phyloP scores from a whole-genome alignment of 1,139 yeast genomes.

The Diutina ranongensis region DNA sequence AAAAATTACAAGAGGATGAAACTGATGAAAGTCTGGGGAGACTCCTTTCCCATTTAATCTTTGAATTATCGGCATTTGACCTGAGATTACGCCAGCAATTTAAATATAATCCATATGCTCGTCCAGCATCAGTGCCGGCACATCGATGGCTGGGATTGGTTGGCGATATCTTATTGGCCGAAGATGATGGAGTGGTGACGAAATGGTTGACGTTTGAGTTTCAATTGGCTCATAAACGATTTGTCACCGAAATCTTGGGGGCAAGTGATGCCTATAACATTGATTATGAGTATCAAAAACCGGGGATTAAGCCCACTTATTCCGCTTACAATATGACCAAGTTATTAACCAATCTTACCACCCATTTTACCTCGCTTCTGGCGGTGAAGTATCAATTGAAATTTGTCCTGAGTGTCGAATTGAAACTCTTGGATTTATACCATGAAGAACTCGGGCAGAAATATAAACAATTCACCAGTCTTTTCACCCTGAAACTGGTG shows the following conservation, averaged over 20 bases:
- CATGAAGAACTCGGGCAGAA: slow-evolving; percentile 33
- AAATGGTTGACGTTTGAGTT: slow-evolving; percentile 62
- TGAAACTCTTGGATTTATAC: slow-evolving; percentile 51
- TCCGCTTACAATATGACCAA: slow-evolving; percentile 53
- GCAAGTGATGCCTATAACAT: slow-evolving; percentile 45
- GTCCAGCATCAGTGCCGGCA: slow-evolving; percentile 17
- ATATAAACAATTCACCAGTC: slow-evolving; percentile 34
- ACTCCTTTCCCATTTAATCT: slow-evolving; percentile 47
- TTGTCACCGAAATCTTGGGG: slow-evolving; percentile 40
- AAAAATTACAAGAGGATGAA: slow-evolving; percentile 11
- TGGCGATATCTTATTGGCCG: slow-evolving; percentile 37
- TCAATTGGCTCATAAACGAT: slow-evolving; percentile 44
- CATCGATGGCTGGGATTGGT: slow-evolving; percentile 49
- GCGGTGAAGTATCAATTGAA: slow-evolving; percentile 56
- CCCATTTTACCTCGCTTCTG: slow-evolving; percentile 44
- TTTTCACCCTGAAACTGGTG: slow-evolving; percentile 26
- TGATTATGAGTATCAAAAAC: slow-evolving; percentile 38
- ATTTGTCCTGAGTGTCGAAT: slow-evolving; percentile 60
- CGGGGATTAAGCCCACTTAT: slow-evolving; percentile 44
- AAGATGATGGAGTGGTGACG: slow-evolving; percentile 25
- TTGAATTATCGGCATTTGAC: slow-evolving; percentile 51
- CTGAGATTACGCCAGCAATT: slow-evolving; percentile 39
- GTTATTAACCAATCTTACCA: slow-evolving; percentile 56
- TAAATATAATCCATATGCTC: slow-evolving; percentile 40
- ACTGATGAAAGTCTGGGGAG: slow-evolving; percentile 30